Evolutionary conservation across 352 stramenopile species (phyloP).

Genomic region (Phytophthora agathidicida): DNA sequence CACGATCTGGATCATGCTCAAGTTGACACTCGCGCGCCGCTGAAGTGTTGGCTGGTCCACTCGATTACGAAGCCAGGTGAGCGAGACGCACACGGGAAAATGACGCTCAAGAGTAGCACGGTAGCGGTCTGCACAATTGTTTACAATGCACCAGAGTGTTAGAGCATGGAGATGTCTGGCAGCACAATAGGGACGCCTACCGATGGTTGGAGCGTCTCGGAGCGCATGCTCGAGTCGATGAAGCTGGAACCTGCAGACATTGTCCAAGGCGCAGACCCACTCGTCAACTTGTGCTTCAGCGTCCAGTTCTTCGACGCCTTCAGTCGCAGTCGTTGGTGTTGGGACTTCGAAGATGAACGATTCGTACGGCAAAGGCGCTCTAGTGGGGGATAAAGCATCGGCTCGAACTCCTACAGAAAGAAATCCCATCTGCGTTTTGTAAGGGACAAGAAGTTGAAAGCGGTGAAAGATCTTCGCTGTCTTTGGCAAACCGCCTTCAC

Average conservation of each 20-base stretch:
- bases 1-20: constrained; percentile 81
- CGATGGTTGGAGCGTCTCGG: constrained; percentile 24
- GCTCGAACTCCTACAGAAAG: neutral
- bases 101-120: constrained; percentile 41
- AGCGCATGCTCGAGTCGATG: constrained; percentile 52
- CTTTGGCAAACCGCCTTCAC: neutral
- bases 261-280: constrained; percentile 45
- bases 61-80: constrained; percentile 68
- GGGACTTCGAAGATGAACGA: constrained; percentile 49
- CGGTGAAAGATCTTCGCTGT: constrained; percentile 15
- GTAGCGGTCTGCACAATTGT: constrained; percentile 48
- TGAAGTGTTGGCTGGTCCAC: constrained; percentile 61
- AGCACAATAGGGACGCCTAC: constrained; percentile 7
- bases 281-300: constrained; percentile 21
- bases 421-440: constrained; percentile 22
- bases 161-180: too few species aligned
- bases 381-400: constrained; percentile 8
- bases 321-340: constrained; percentile 1
- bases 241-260: constrained; percentile 54
- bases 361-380: constrained; percentile 31
- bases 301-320: constrained; percentile 3
- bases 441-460: constrained; percentile 51
- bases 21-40: constrained; percentile 55
- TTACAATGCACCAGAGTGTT: too few species aligned
- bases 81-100: constrained; percentile 60